Percentiles rank a stretch among this genome's conserved stretches.
These are phyloP conservation scores for Penicillium sp. DNA, from an alignment of 2,329 filamentous ascomycete species.

Conservation along the genomic window DNA sequence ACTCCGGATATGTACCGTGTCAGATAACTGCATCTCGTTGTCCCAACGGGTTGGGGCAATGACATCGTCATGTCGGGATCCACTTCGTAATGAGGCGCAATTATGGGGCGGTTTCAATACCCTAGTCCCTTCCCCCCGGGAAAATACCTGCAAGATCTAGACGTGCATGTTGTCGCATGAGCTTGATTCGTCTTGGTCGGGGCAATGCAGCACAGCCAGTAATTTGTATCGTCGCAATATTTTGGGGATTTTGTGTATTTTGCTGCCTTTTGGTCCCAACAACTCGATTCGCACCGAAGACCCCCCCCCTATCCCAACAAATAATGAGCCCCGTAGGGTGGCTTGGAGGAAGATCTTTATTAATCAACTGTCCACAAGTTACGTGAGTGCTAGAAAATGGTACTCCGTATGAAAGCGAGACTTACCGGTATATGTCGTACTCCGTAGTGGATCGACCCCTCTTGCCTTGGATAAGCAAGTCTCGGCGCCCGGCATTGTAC, in stretches of 20 bases:
- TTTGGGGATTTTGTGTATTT: slow-evolving; percentile 4
- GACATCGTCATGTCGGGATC: slow-evolving; percentile 17
- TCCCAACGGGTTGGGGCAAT: slow-evolving; percentile 5
- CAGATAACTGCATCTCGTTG: background rate
- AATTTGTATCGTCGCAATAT: background rate
- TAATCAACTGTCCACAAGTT: no score
- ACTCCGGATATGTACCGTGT: background rate
- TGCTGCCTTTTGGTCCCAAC: slow-evolving; percentile 10
- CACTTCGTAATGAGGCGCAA: slow-evolving; percentile 6
- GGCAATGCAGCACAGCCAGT: slow-evolving; percentile 7
- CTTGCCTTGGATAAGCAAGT: background rate
- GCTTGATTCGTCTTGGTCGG: background rate
- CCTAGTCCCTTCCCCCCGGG: background rate
- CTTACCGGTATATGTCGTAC: background rate
- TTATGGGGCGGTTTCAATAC: background rate
- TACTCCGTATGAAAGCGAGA: background rate
- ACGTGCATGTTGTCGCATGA: slow-evolving; percentile 3
- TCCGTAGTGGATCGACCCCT: background rate
- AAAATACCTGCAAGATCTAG: slow-evolving; percentile 4
- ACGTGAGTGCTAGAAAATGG: no score
- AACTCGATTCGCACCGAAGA: slow-evolving; percentile 2
- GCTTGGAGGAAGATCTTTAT: background rate
- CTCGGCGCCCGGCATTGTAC: background rate
- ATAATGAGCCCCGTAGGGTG: background rate
- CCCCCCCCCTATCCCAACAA: background rate